These are phyloP conservation scores for Kluyveromyces siamensis DNA, from an alignment of 805 yeast species.

Conservation along the genomic window DNA sequence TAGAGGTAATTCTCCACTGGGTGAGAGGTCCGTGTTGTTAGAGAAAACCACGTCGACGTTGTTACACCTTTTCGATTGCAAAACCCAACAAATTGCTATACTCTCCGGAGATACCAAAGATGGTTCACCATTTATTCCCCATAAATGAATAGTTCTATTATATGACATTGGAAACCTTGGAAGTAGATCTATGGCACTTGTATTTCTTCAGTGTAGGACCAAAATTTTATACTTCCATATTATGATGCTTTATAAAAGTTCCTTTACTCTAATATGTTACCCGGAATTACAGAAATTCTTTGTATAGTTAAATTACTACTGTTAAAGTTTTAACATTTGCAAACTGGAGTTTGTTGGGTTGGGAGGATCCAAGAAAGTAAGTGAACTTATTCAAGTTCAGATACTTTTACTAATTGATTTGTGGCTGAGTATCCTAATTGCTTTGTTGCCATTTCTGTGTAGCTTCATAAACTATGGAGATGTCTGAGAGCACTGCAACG, in stretches of 20 bases:
- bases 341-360: too few species aligned
- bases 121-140: conserved; percentile 22
- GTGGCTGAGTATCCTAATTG: background rate
- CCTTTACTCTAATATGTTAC: too few species aligned
- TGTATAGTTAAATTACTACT: too few species aligned
- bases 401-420: background rate
- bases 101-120: conserved; percentile 23
- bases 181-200: background rate
- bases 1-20: conserved; percentile 42
- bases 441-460: background rate
- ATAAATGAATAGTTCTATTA: conserved; percentile 13
- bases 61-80: conserved; percentile 8
- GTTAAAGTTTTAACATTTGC: too few species aligned
- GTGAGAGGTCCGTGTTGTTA: conserved; percentile 47
- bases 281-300: too few species aligned
- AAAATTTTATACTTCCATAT: too few species aligned
- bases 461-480: background rate
- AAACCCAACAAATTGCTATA: conserved; percentile 22
- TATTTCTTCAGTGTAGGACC: too few species aligned
- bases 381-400: too few species aligned
- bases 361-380: too few species aligned
- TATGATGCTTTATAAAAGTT: too few species aligned
- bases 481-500: conserved; percentile 2
- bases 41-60: conserved; percentile 40
- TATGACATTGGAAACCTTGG: background rate